Base-by-base conservation (phyloP, 148 eudicot genomes). In the Salicornia ramosissima region DNA sequence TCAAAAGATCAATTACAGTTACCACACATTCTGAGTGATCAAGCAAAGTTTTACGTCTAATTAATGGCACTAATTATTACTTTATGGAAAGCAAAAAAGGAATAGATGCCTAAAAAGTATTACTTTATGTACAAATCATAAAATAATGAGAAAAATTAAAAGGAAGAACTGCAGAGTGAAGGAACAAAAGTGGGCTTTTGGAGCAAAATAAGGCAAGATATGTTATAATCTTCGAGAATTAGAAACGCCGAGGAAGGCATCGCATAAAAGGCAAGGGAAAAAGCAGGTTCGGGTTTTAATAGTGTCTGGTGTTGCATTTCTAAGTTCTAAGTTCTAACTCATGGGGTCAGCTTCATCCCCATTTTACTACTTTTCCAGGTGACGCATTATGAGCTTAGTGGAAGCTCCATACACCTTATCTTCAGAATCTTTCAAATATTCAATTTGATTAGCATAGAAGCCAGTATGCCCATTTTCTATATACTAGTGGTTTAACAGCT, bases 61-160 rank as follows among this genome's bases (percentile, higher is more conserved):
- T 47, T 49, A 57, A 65, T 57, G 58, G 62, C 80, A 71, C 75
- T 71, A 71, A 71, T 12, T 13, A 65, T 10, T 39, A 60, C 75
- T 77, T 77, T 77, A 59, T 10, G 6, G 18, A 77, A 77, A 71
- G 79, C 43, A 70, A 39, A 53, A 16, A 65, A 13, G 53, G 71
- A 77, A 49, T 77, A 71, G 40, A 71, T 71, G 59, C 72, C 49
- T 58, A 29, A 29, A n/a, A n/a, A n/a, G n/a, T n/a, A n/a, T n/a
- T n/a, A n/a, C n/a, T n/a, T n/a, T n/a, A 33, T 26, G 70, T 33
- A 43, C 55, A 70, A 54, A 70, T 46, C 24, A 25, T n/a, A 25
- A 69, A 53, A 29, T 11, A 36, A 64, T 61, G 15, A 6, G 34
- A 30, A 45, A 36, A 55, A 29, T 4, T 54, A 76, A 46, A 28